Evolutionary conservation across 2,329 filamentous ascomycete species (phyloP).

Genomic region (Aureobasidium leucospermi): DNA sequence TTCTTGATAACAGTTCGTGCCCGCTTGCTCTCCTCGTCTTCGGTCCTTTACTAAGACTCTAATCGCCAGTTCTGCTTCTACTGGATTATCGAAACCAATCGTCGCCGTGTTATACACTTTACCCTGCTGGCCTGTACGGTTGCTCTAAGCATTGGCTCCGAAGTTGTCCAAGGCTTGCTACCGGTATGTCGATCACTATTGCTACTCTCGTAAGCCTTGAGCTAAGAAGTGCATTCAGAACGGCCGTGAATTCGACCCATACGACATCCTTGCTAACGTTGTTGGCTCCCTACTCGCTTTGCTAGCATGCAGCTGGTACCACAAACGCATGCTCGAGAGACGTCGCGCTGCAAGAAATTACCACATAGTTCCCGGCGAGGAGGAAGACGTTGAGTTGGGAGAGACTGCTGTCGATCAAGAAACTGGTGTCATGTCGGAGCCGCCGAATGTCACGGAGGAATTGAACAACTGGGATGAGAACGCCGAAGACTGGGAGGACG

Average conservation of each 20-base stretch:
- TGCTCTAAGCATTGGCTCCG: conserved; percentile 63
- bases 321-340: conserved; percentile 89
- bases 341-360: conserved; percentile 69
- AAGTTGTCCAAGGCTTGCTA: conserved; percentile 67
- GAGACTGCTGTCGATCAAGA: conserved; percentile 40
- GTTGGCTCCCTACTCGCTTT: conserved; percentile 67
- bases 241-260: conserved; percentile 59
- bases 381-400: conserved; percentile 68
- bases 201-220: neutral
- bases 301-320: conserved; percentile 79
- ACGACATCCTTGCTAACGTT: conserved; percentile 83
- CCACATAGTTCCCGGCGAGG: conserved; percentile 57
- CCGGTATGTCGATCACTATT: conserved; percentile 42
- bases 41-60: neutral
- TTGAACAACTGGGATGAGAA: conserved; percentile 95
- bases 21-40: neutral
- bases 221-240: conserved; percentile 27
- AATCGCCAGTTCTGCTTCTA: conserved; percentile 62
- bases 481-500: conserved; percentile 59
- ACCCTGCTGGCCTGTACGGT: conserved; percentile 75
- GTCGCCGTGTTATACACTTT: conserved; percentile 75
- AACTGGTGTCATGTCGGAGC: conserved; percentile 44
- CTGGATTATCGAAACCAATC: conserved; percentile 90
- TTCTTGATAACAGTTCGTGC: conserved; percentile 67
- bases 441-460: conserved; percentile 65